Percentiles rank a stretch among this genome's conserved stretches.
These are phyloP conservation scores for Phialophora expanda DNA, from an alignment of 2,329 filamentous ascomycete genomes.

Conservation along the genomic window DNA sequence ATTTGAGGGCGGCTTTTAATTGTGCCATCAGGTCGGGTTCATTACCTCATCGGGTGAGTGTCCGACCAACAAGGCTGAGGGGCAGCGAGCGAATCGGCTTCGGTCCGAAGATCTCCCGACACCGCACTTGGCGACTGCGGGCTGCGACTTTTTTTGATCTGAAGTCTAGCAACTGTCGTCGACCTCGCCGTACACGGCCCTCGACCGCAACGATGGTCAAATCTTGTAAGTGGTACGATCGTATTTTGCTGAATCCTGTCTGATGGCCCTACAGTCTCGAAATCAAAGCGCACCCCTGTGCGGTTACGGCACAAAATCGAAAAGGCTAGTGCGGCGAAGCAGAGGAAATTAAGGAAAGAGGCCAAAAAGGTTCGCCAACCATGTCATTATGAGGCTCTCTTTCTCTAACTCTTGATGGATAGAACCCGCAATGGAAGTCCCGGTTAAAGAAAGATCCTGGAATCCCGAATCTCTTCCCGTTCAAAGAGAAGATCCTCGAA, in stretches of 20 bases:
- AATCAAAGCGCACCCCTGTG: conserved; percentile 88
- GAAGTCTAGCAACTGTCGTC: not conserved
- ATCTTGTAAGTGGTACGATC: conserved; percentile 36
- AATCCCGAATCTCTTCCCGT: conserved; percentile 95
- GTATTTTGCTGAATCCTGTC: not conserved
- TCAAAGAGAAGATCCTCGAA: conserved; percentile 92
- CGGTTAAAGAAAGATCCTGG: conserved; percentile 97
- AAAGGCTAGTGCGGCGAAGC: conserved; percentile 87
- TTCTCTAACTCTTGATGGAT: conserved; percentile 10
- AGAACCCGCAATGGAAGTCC: conserved; percentile 94
- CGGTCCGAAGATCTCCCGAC: not conserved
- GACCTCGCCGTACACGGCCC: not conserved
- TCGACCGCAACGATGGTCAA: conserved; percentile 40
- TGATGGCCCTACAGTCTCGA: conserved; percentile 69
- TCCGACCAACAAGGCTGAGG: not conserved
- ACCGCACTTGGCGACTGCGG: conserved; percentile 5
- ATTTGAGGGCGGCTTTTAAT: not conserved
- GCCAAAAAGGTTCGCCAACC: conserved; percentile 71
- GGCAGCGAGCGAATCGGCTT: not conserved
- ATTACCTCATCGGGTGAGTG: conserved; percentile 2
- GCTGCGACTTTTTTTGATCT: conserved; percentile 11
- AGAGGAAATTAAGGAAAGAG: conserved; percentile 84
- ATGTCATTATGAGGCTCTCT: not conserved
- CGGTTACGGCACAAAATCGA: conserved; percentile 95
- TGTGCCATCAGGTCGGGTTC: not conserved